A percentile compares a stretch with the other conserved stretches of the same genome.
phyloP scores from a whole-genome alignment of 495 filamentous ascomycete genomes.

The Opeltia flavorubescens region DNA sequence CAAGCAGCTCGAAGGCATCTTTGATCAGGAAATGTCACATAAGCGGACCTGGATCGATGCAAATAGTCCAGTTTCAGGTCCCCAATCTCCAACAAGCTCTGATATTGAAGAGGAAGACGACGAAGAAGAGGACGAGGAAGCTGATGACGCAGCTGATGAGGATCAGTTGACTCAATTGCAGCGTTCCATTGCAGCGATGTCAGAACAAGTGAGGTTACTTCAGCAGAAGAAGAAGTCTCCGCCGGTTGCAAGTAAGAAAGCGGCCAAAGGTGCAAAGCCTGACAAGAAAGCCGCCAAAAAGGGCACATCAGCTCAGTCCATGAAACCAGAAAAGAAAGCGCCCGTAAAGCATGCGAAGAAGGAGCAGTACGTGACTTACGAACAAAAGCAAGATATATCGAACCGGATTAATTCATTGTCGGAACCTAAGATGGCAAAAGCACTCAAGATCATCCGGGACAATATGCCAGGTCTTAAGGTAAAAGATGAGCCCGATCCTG shows the following conservation, averaged over 20 bases:
- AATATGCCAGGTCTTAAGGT: constrained; percentile 68
- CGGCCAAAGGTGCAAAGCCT: constrained; percentile 33
- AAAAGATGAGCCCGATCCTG: constrained; percentile 13
- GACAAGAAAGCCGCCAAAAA: constrained; percentile 43
- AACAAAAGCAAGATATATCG: constrained; percentile 78
- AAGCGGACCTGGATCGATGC: constrained; percentile 65
- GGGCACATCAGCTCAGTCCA: constrained; percentile 22
- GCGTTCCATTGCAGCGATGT: constrained; percentile 49
- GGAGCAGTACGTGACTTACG: constrained; percentile 45
- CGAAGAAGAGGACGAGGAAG: constrained; percentile 49
- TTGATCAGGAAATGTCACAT: constrained; percentile 55
- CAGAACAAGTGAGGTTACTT: constrained; percentile 37
- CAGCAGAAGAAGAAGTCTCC: constrained; percentile 52
- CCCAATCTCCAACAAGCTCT: constrained; percentile 35
- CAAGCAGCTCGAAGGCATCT: constrained; percentile 53
- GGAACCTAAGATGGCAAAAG: constrained; percentile 56
- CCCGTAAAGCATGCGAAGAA: constrained; percentile 26
- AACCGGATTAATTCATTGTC: constrained; percentile 62
- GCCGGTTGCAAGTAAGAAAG: constrained; percentile 42
- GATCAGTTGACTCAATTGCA: constrained; percentile 55
- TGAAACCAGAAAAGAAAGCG: constrained; percentile 41
- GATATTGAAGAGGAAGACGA: constrained; percentile 49
- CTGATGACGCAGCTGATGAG: constrained; percentile 35
- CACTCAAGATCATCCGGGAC: constrained; percentile 79
- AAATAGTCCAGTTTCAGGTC: constrained; percentile 47